Percentiles rank a stretch among this genome's conserved stretches.
Conservation (phyloP, 768 basidiomycete genomes). For the Suillus occidentalis region DNA sequence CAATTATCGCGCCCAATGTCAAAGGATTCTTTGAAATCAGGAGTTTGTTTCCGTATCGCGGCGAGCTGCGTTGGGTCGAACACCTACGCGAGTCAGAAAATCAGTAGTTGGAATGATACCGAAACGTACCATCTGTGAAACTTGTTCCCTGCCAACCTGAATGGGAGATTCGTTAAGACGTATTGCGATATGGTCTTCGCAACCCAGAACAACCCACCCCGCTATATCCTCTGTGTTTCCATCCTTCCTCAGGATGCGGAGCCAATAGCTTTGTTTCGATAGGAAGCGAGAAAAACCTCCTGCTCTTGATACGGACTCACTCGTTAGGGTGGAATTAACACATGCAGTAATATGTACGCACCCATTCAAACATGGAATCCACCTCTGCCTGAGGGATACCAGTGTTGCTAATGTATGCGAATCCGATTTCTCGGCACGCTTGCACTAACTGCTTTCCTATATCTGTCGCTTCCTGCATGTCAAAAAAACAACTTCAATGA, state of each 20-base stretch:
- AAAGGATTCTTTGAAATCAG: constrained; percentile 52
- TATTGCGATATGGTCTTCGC: background rate
- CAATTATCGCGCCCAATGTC: constrained; percentile 49
- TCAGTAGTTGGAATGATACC: background rate
- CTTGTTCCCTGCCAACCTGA: constrained; percentile 43
- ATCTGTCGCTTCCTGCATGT: constrained; percentile 15
- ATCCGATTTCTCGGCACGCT: constrained; percentile 37
- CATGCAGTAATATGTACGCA: constrained; percentile 20
- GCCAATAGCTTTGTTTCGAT: constrained; percentile 42
- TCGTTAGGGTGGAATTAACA: background rate
- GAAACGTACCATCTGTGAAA: constrained; percentile 26
- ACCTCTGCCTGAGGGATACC: constrained; percentile 39
- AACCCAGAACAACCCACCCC: constrained; percentile 14
- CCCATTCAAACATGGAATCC: constrained; percentile 43
- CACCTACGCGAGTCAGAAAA: constrained; percentile 18
- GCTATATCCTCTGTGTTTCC: constrained; percentile 44
- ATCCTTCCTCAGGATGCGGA: constrained; percentile 45
- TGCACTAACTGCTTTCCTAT: constrained; percentile 16
- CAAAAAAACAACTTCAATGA: background rate
- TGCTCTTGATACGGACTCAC: constrained; percentile 30
- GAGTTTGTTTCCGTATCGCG: constrained; percentile 31
- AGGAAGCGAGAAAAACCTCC: constrained; percentile 39
- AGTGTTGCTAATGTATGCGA: constrained; percentile 48
- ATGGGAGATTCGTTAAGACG: background rate
- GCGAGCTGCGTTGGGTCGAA: constrained; percentile 34